These are phyloP conservation scores for Termitomyces titanicus DNA, from an alignment of 768 basidiomycete species.

Conservation along the genomic window DNA sequence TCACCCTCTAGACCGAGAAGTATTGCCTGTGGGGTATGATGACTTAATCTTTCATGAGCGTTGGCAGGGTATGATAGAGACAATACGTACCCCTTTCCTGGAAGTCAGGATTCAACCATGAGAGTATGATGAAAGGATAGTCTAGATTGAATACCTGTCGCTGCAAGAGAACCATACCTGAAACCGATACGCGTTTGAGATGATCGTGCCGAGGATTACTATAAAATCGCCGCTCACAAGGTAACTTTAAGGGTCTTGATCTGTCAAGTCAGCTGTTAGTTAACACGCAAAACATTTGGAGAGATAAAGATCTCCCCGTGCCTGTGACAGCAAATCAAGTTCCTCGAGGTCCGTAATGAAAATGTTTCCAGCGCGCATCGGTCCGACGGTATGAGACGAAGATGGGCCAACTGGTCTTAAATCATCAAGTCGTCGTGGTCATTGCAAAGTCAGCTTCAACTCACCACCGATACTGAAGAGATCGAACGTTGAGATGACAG, in stretches of 20 bases:
- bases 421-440: conserved; percentile 2
- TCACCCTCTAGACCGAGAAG: conserved; percentile 75
- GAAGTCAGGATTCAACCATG: conserved; percentile 3
- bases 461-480: conserved; percentile 87
- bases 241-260: conserved; percentile 82
- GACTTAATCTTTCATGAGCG: conserved; percentile 36
- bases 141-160: conserved; percentile 56
- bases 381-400: conserved; percentile 49
- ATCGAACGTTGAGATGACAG: conserved; percentile 92
- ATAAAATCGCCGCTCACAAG: conserved; percentile 50
- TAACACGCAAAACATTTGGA: neutral
- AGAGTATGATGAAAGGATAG: conserved; percentile 9
- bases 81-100: conserved; percentile 70
- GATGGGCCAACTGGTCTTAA: conserved; percentile 41
- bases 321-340: conserved; percentile 66
- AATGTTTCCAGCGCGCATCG: conserved; percentile 89
- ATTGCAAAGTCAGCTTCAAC: conserved; percentile 17
- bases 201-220: neutral
- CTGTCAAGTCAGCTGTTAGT: conserved; percentile 28
- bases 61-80: neutral
- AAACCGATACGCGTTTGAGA: conserved; percentile 3
- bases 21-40: conserved; percentile 86
- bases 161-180: conserved; percentile 90
- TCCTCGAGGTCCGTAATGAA: conserved; percentile 76
- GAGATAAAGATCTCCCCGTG: conserved; percentile 20